A percentile compares a stretch with the other conserved stretches of the same genome.
phyloP scores from a whole-genome alignment of 805 yeast species.

The Kurtzmaniella cleridarum region DNA sequence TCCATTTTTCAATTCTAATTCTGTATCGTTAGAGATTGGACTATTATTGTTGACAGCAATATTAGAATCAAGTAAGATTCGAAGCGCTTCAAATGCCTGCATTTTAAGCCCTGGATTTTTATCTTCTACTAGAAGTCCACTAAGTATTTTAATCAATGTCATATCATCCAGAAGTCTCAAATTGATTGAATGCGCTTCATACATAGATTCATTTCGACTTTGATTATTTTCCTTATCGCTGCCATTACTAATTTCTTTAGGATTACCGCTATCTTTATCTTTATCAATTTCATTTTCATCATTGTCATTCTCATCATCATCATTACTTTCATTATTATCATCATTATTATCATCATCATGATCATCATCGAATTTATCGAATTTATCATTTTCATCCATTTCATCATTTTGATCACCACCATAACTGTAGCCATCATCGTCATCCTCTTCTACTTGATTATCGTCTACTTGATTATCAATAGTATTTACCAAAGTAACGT shows the following conservation, averaged over 20 bases:
- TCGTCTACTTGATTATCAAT: slow-evolving; percentile 25
- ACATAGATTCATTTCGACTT: slow-evolving; percentile 2
- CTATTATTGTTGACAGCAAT: slow-evolving; percentile 20
- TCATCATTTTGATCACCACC: background rate
- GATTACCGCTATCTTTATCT: slow-evolving; percentile 6
- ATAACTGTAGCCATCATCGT: slow-evolving; percentile 1
- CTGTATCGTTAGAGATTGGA: slow-evolving; percentile 3
- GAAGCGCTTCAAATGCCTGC: slow-evolving; percentile 81
- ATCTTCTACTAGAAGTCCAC: slow-evolving; percentile 58
- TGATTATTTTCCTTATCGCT: background rate
- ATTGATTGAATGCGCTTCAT: slow-evolving; percentile 13
- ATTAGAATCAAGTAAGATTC: slow-evolving; percentile 62
- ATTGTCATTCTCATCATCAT: slow-evolving; percentile 7
- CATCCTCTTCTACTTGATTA: slow-evolving; percentile 9
- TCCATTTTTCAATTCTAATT: slow-evolving; percentile 6
- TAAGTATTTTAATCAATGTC: slow-evolving; percentile 50
- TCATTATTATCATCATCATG: background rate
- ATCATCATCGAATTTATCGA: too few relatives aligned
- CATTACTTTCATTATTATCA: background rate
- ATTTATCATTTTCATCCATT: slow-evolving; percentile 7
- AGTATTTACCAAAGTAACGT: slow-evolving; percentile 54
- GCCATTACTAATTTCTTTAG: slow-evolving; percentile 1
- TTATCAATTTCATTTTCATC: slow-evolving; percentile 9
- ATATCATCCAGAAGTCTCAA: slow-evolving; percentile 48
- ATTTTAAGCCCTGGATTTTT: slow-evolving; percentile 66